Percentiles rank a stretch among this genome's conserved stretches.
Conservation (phyloP, 1,139 yeast species). For the Pichia sp. region DNA sequence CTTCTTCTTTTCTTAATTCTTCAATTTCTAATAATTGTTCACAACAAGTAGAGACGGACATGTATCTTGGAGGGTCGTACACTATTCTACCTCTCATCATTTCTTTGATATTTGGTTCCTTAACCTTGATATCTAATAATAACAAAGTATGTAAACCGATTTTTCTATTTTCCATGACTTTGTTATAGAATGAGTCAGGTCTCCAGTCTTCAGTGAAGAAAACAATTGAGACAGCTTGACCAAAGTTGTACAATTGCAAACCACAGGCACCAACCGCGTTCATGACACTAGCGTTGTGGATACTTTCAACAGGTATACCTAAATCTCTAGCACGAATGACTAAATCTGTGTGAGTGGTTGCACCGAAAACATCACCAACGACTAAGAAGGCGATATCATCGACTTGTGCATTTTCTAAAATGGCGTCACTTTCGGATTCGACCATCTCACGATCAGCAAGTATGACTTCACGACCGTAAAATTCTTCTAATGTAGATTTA, state of each 20-base stretch:
- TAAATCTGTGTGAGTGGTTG: constrained; percentile 95
- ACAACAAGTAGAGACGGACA: constrained; percentile 90
- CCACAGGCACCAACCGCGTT: constrained; percentile 99
- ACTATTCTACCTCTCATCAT: constrained; percentile 91
- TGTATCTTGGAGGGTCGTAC: constrained; percentile 96
- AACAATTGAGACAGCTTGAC: constrained; percentile 94
- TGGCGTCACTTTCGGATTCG: constrained; percentile 82
- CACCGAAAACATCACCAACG: constrained; percentile 98
- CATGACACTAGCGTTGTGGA: constrained; percentile 97
- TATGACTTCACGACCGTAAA: constrained; percentile 81
- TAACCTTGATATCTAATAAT: constrained; percentile 89
- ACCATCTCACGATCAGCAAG: constrained; percentile 95
- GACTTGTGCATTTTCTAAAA: constrained; percentile 68
- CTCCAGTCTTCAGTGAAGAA: constrained; percentile 95
- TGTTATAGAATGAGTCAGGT: constrained; percentile 93
- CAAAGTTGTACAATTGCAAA: constrained; percentile 89
- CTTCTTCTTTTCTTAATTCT: constrained; percentile 66
- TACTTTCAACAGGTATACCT: constrained; percentile 71
- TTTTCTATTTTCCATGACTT: constrained; percentile 82
- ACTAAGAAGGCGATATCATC: constrained; percentile 93
- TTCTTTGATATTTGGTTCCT: constrained; percentile 93
- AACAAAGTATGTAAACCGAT: constrained; percentile 91
- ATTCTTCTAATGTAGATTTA: constrained; percentile 62
- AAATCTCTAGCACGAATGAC: constrained; percentile 87
- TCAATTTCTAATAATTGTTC: constrained; percentile 85